Evolutionary conservation across 2,329 filamentous ascomycete genomes (phyloP).

Genomic region (Curvularia sp.): DNA sequence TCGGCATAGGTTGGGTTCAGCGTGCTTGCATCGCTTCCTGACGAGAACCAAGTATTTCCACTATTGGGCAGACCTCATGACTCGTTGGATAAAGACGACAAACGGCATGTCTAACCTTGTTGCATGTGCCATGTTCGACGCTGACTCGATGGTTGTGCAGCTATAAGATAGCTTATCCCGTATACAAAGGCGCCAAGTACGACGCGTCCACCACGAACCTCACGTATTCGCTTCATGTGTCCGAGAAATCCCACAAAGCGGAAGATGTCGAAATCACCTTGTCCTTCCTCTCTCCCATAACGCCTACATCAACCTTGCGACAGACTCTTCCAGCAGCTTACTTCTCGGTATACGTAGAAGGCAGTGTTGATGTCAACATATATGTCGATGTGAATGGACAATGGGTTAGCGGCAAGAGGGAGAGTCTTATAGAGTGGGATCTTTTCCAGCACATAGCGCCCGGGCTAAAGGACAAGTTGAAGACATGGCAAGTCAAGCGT

Average conservation of each 20-base stretch:
- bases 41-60: conserved; percentile 67
- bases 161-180: conserved; percentile 65
- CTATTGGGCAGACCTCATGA: conserved; percentile 71
- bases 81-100: conserved; percentile 56
- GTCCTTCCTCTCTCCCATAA: conserved; percentile 79
- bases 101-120: conserved; percentile 46
- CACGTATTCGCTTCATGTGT: conserved; percentile 65
- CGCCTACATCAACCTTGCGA: conserved; percentile 78
- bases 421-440: conserved; percentile 73
- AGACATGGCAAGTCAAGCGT: conserved; percentile 71
- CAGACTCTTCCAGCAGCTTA: conserved; percentile 86
- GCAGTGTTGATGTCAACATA: conserved; percentile 61
- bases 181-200: conserved; percentile 67
- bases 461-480: conserved; percentile 54
- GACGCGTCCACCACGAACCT: conserved; percentile 75
- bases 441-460: conserved; percentile 57
- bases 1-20: conserved; percentile 63
- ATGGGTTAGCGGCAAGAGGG: conserved; percentile 80
- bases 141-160: conserved; percentile 30
- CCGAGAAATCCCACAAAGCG: conserved; percentile 41
- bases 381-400: conserved; percentile 63
- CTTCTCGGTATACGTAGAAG: conserved; percentile 72
- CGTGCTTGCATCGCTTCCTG: conserved; percentile 67
- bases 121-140: neutral
- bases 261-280: conserved; percentile 62